A percentile compares a stretch with the other conserved stretches of the same genome.
These are phyloP conservation scores for Chalara sp. DNA, from an alignment of 2,329 filamentous ascomycete genomes.

Conservation along the genomic window DNA sequence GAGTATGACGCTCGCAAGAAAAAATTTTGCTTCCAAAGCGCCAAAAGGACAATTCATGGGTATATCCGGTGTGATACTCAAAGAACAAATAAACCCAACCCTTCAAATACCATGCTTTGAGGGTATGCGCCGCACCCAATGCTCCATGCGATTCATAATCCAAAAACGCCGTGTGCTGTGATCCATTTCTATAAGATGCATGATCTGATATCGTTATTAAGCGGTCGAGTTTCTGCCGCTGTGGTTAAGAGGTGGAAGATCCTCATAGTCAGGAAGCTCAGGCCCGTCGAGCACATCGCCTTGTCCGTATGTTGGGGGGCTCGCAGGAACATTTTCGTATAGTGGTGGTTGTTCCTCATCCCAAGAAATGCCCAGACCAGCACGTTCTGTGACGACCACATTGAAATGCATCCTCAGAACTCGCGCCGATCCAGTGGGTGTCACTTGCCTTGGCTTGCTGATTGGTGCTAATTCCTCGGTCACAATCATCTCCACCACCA, in stretches of 20 bases:
- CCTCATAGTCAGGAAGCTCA: conserved; percentile 24
- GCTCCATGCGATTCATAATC: no score
- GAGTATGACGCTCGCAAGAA: no score
- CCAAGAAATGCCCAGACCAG: conserved; percentile 87
- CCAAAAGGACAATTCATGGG: no score
- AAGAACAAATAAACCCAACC: no score
- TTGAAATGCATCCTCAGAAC: conserved; percentile 91
- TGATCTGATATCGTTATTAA: no score
- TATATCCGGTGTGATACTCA: no score
- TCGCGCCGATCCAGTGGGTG: conserved; percentile 82
- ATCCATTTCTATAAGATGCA: no score
- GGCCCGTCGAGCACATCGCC: conserved; percentile 17
- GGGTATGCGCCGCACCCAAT: no score
- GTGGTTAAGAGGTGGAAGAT: conserved; percentile 14
- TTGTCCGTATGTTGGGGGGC: conserved; percentile 62
- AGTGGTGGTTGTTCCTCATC: conserved; percentile 92
- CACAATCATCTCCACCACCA: conserved; percentile 90
- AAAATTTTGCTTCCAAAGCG: no score
- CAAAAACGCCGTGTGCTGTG: no score
- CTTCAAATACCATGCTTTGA: no score
- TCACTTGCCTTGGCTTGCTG: conserved; percentile 60
- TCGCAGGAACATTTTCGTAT: conserved; percentile 87
- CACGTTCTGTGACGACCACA: conserved; percentile 84
- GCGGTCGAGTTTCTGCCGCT: no score
- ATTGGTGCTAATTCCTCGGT: conserved; percentile 80